These are phyloP conservation scores for Yamadazyma blattariae DNA, from an alignment of 1,139 yeast species.

Conservation along the genomic window DNA sequence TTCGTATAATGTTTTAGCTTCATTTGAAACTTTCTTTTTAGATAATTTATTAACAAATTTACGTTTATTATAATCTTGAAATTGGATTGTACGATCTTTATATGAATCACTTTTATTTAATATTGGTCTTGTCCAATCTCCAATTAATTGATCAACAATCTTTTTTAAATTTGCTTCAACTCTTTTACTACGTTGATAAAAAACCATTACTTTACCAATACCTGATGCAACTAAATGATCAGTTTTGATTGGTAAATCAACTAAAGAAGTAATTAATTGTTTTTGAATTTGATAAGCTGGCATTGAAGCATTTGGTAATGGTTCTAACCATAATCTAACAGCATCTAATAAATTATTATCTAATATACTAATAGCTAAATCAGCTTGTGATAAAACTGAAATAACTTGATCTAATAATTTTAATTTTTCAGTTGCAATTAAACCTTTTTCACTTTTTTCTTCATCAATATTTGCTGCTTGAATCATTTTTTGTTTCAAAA, in stretches of 20 bases:
- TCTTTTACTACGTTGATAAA: constrained; percentile 86
- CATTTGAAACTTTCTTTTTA: constrained; percentile 33
- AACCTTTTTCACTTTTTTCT: constrained; percentile 72
- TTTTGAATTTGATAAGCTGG: constrained; percentile 97
- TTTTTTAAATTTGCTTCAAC: constrained; percentile 87
- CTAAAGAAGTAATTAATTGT: constrained; percentile 72
- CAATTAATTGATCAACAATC: constrained; percentile 84
- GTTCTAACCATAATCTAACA: constrained; percentile 95
- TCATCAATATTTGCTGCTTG: constrained; percentile 90
- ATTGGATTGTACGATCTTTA: constrained; percentile 77
- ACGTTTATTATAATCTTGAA: constrained; percentile 67
- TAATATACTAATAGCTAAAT: constrained; percentile 84
- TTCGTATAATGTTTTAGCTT: constrained; percentile 66
- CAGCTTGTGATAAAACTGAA: constrained; percentile 74
- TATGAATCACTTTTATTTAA: constrained; percentile 94
- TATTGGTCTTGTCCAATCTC: constrained; percentile 98
- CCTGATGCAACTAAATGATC: constrained; percentile 95
- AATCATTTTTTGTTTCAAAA: constrained; percentile 85
- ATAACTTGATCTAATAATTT: constrained; percentile 77
- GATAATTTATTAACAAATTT: constrained; percentile 49
- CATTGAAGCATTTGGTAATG: constrained; percentile 94
- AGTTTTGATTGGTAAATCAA: constrained; percentile 85
- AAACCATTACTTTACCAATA: constrained; percentile 89
- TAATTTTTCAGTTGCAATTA: constrained; percentile 84
- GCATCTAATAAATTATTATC: constrained; percentile 94